Base-by-base conservation (phyloP, 306 rosid species). In the Inga laurina region DNA sequence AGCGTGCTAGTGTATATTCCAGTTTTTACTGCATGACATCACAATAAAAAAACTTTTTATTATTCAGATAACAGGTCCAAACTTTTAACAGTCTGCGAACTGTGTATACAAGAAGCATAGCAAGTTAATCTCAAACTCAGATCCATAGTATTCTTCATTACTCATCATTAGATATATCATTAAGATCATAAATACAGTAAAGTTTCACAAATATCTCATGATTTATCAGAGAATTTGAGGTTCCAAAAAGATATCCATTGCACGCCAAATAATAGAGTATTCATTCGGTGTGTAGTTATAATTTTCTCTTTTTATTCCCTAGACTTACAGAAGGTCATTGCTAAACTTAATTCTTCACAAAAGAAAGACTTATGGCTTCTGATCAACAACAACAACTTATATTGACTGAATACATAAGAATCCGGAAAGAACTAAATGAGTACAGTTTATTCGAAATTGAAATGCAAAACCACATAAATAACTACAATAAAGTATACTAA, bases 161-260 rank as follows among this genome's bases (percentile, higher is more conserved):
- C 48, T 71, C 62, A 64, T 35, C 64, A 82, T 70, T 27, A 49
- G 73, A 56, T 82, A 66, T 82, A 72, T 11, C 43, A 32, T 39
- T 48, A 75, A n/a, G 56, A 45, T 75, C 79, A 37, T 65, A 68
- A 61, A n/a, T 32, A 59, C 35, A 49, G 76, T 49, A 64, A 64
- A 11, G 72, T 51, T 39, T 43, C 54, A 34, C 66, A 27, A 15
- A 39, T 14, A 32, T 51, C 13, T 48, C 43, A 61, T 57, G 52
- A 66, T 45, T 56, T 19, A 70, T 71, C 56, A 7, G 8, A 27
- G 12, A 10, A 49, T 59, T 73, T 22, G 32, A 79, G 79, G 65
- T 73, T 51, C 68, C 44, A 77, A 77, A 67, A 81, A 14, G 22
- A 64, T 19, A 77, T 45, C 44, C 44, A 70, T 16, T 19, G 69